phyloP scores from a whole-genome alignment of 2,329 filamentous ascomycete species.

The Fusarium begoniae region DNA sequence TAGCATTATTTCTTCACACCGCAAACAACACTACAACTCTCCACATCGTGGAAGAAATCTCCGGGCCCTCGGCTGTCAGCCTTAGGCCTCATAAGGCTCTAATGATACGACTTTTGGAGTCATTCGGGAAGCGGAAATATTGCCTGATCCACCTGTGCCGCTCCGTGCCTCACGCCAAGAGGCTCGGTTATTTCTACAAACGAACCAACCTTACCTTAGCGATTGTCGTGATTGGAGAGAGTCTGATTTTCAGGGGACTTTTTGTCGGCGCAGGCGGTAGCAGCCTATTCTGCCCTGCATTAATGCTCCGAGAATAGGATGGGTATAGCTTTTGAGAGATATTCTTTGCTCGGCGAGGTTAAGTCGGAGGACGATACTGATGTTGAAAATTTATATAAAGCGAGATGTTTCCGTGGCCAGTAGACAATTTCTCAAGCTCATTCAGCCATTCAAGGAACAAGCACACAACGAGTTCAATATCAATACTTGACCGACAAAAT shows the following conservation, averaged over 20 bases:
- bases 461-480: neutral
- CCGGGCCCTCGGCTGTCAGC: neutral
- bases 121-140: neutral
- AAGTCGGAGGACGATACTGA: neutral
- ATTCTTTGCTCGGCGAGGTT: neutral
- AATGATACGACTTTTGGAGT: neutral
- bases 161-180: neutral
- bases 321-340: neutral
- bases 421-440: neutral
- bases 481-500: neutral
- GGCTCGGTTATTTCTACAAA: neutral
- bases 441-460: neutral
- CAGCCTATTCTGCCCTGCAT: neutral
- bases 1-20: neutral
- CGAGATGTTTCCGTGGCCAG: rapidly evolving
- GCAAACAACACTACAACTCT: neutral
- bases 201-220: neutral
- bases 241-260: neutral
- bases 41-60: neutral
- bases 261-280: neutral
- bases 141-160: neutral
- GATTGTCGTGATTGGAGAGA: neutral
- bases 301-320: neutral
- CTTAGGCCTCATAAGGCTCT: neutral
- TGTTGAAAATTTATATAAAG: neutral